Evolutionary conservation across 352 stramenopile species (phyloP), one percentile per base, ranked within the genome.

Genomic region (Albugo candida): DNA sequence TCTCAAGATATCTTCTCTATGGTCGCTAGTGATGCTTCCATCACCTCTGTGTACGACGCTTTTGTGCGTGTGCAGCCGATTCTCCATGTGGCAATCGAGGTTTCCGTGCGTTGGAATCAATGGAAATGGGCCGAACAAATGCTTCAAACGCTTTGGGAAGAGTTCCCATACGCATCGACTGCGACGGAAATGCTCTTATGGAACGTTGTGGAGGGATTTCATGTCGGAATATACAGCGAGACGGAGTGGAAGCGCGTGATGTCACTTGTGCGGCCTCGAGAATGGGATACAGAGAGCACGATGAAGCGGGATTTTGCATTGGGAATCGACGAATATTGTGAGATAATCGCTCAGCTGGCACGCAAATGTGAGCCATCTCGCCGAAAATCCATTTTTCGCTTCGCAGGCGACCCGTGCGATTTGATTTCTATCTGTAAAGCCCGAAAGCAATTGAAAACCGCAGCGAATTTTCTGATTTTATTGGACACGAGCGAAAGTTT

Each of bases 321-420:
- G 8, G 20, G 17, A 43, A 8, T 24, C 38, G 38, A 43, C 8
- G 74, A 83, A 53, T 91, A 86, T 48, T 87, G 77, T 24, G 77
- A 87, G 51, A 83, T 91, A 35, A 67, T 91, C 8, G 77, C 77
- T 1, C 66, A 91, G 41, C 74, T 91, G 2, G 77, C 74, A 21
- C 72, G 74, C 19, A 91, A 91, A 55, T 84, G 74, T 49, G 78
- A 91, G 45, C 78, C 74, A 5, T 86, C 76, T 21, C 68, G 78
- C 1, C 55, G 86, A 11, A 64, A 68, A 45, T 5, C 82, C 41
- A 49, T 91, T 41, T 91, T 91, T 36, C 72, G 71, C 0, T 41
- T 62, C 2, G 74, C 65, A 0, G 78, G 78, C 0, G 78, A 91
- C 24, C 74, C 78, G 2, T 53, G 80, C 31, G 60, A 80, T 31